phyloP scores from a whole-genome alignment of 2,329 filamentous ascomycete genomes.

The Canariomyces notabilis region DNA sequence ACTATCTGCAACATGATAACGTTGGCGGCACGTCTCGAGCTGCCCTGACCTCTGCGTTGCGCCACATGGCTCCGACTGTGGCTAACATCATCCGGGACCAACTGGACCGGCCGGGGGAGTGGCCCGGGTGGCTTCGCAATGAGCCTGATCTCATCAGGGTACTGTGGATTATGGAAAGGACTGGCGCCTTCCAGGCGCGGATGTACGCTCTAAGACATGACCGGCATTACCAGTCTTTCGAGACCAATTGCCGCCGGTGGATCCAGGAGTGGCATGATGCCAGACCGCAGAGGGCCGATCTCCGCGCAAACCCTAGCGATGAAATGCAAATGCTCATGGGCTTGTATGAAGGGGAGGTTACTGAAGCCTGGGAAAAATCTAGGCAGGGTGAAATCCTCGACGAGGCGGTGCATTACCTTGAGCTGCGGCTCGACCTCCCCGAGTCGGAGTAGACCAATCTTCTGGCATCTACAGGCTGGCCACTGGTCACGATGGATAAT shows the following conservation, averaged over 20 bases:
- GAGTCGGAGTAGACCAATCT: too few species aligned
- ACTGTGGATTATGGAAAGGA: neutral
- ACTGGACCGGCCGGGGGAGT: neutral
- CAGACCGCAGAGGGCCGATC: neutral
- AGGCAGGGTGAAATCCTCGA: too few species aligned
- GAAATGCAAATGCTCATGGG: too few species aligned
- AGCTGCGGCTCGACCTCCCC: too few species aligned
- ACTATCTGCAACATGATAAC: too few species aligned
- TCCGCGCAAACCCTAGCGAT: too few species aligned
- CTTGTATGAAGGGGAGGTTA: too few species aligned
- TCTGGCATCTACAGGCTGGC: too few species aligned
- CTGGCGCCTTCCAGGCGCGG: neutral
- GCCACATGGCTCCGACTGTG: neutral
- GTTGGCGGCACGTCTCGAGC: too few species aligned
- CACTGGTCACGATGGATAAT: too few species aligned
- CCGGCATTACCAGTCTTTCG: neutral
- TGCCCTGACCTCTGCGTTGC: neutral
- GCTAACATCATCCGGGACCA: neutral
- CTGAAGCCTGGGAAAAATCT: too few species aligned
- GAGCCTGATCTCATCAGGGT: neutral
- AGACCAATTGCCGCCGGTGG: neutral
- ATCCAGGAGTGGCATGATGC: neutral
- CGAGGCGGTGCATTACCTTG: too few species aligned
- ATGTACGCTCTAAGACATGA: neutral
- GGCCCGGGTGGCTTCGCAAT: neutral